Percentiles rank a stretch among this genome's conserved stretches.
phyloP scores from a whole-genome alignment of 371 early-diverging fungal species.

The Phascolomyces articulosus region DNA sequence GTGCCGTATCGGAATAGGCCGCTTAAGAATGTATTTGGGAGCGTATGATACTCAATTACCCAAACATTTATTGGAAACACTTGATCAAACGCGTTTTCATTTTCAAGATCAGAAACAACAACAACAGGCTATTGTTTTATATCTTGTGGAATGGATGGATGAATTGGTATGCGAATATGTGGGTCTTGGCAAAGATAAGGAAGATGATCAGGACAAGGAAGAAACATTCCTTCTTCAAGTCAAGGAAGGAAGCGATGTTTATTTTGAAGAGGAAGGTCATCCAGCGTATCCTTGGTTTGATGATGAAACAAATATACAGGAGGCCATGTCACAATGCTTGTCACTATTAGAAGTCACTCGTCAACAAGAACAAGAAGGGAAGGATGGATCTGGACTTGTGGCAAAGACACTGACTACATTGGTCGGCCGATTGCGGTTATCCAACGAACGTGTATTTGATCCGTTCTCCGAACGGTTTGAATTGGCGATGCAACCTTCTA shows the following conservation, averaged over 20 bases:
- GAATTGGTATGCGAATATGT: slow-evolving; percentile 35
- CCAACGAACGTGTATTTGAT: slow-evolving; percentile 34
- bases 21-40: slow-evolving; percentile 29
- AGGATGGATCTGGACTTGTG: background rate
- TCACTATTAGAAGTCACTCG: slow-evolving; percentile 3
- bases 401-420: background rate
- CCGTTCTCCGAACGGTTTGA: background rate
- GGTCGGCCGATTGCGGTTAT: slow-evolving; percentile 27
- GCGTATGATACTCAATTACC: slow-evolving; percentile 28
- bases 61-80: slow-evolving; percentile 17
- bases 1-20: slow-evolving; percentile 14
- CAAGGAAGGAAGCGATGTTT: background rate
- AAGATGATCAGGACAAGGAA: slow-evolving; percentile 10
- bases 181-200: slow-evolving; percentile 31
- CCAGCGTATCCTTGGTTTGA: slow-evolving; percentile 34
- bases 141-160: slow-evolving; percentile 38
- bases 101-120: background rate
- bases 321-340: slow-evolving; percentile 15
- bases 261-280: background rate
- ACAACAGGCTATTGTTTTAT: background rate
- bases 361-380: background rate
- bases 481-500: background rate
- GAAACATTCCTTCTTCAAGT: background rate
- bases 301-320: slow-evolving; percentile 16
- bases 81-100: background rate